Evolutionary conservation across 108 stramenopile species (phyloP).

Genomic region (Skeletonema tropicum): DNA sequence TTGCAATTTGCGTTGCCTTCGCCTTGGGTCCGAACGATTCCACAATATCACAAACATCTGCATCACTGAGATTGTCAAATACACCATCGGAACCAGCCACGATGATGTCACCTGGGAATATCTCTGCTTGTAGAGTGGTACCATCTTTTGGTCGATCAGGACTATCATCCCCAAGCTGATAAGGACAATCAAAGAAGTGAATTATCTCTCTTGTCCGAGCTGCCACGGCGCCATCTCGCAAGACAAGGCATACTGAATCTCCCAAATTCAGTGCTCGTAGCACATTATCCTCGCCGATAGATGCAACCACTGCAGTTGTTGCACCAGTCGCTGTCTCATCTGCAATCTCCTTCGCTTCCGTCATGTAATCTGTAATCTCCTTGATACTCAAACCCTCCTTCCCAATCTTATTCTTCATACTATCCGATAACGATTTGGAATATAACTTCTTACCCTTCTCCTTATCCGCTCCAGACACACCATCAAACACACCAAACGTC

Average conservation of each 20-base stretch:
- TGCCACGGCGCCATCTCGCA: constrained; percentile 67
- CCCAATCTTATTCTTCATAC: constrained; percentile 58
- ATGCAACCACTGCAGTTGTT: constrained; percentile 81
- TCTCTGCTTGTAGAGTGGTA: constrained; percentile 68
- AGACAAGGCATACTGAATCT: constrained; percentile 76
- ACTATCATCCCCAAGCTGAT: constrained; percentile 78
- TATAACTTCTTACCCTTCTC: constrained; percentile 75
- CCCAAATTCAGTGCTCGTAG: constrained; percentile 80
- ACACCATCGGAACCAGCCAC: constrained; percentile 85
- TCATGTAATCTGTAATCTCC: constrained; percentile 63
- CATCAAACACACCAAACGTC: constrained; percentile 90
- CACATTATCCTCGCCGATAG: constrained; percentile 75
- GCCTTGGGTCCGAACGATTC: constrained; percentile 17
- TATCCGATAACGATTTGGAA: constrained; percentile 65
- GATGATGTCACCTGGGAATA: constrained; percentile 76
- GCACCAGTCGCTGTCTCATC: constrained; percentile 80
- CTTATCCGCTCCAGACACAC: constrained; percentile 87
- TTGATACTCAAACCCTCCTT: constrained; percentile 49
- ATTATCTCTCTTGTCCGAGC: constrained; percentile 76
- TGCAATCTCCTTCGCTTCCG: constrained; percentile 64
- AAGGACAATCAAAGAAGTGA: constrained; percentile 91
- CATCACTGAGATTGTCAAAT: constrained; percentile 85
- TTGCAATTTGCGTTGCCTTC: constrained; percentile 55
- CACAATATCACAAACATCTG: constrained; percentile 48
- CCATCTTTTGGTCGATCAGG: constrained; percentile 85